Conservation (phyloP, 2,329 filamentous ascomycete genomes). For the Colletotrichum nymphaeae region DNA sequence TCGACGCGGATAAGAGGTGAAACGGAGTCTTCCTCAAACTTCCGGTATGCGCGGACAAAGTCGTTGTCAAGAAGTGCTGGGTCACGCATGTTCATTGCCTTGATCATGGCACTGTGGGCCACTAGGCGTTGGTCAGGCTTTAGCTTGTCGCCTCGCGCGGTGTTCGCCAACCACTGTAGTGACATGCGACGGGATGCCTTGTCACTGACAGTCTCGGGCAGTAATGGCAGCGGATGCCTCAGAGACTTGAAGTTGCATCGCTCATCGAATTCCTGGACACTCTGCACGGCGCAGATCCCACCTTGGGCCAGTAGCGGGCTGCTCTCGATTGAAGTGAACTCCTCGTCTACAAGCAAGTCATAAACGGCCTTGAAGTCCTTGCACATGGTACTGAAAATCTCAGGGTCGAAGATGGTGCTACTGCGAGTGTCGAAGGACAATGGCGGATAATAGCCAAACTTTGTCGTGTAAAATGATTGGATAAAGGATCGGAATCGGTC, state of each 20-base stretch:
- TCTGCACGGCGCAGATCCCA: slow-evolving; percentile 77
- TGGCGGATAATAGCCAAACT: slow-evolving; percentile 80
- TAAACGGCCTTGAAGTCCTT: slow-evolving; percentile 79
- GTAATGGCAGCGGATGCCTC: slow-evolving; percentile 73
- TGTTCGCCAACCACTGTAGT: slow-evolving; percentile 48
- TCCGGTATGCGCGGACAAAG: slow-evolving; percentile 75
- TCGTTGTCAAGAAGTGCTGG: slow-evolving; percentile 54
- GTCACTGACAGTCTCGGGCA: slow-evolving; percentile 62
- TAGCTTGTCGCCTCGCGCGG: slow-evolving; percentile 49
- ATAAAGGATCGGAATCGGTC: slow-evolving; percentile 79
- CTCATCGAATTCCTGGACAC: slow-evolving; percentile 73
- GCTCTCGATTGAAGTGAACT: slow-evolving; percentile 60
- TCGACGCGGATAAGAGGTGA: slow-evolving; percentile 63
- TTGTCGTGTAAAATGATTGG: slow-evolving; percentile 72
- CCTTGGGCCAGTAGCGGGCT: slow-evolving; percentile 68
- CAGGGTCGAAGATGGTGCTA: slow-evolving; percentile 63
- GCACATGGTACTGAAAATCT: slow-evolving; percentile 70
- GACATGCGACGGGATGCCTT: slow-evolving; percentile 48
- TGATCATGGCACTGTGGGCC: slow-evolving; percentile 63
- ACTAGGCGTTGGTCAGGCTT: slow-evolving; percentile 61
- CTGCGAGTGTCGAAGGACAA: slow-evolving; percentile 52
- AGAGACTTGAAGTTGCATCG: slow-evolving; percentile 69
- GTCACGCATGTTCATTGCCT: slow-evolving; percentile 59
- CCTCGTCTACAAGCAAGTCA: slow-evolving; percentile 75
- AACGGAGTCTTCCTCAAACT: slow-evolving; percentile 73